Percentiles rank a stretch among this genome's conserved stretches.
Conservation (phyloP, 2,329 filamentous ascomycete species). For the Penicillium italicum region DNA sequence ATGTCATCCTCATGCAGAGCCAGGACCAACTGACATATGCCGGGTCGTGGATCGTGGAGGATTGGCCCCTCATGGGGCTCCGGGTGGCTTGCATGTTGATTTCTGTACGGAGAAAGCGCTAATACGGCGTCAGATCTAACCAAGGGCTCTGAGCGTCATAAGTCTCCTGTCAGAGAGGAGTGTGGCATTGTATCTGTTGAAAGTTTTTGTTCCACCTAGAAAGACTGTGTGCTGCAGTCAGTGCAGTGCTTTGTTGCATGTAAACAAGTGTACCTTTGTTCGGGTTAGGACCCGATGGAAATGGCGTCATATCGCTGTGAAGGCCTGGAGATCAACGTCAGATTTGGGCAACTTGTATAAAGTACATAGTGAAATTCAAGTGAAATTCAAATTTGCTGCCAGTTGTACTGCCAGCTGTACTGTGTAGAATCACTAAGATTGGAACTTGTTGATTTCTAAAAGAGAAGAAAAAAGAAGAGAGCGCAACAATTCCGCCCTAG, state of each 20-base stretch:
- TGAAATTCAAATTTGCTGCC: no score
- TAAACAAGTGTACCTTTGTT: not conserved
- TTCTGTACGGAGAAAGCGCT: not conserved
- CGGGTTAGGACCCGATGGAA: not conserved
- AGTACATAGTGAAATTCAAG: not conserved
- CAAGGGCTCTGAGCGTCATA: not conserved
- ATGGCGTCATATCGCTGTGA: slow-evolving; percentile 1
- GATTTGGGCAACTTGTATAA: not conserved
- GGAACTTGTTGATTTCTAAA: not conserved
- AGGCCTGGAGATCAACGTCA: not conserved
- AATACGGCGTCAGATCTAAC: not conserved
- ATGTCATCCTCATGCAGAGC: not conserved
- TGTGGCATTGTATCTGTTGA: not conserved
- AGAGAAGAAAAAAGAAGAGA: not conserved
- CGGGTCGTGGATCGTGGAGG: not conserved
- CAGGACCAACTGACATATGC: not conserved
- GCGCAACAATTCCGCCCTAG: slow-evolving; percentile 3
- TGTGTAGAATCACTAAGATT: not conserved
- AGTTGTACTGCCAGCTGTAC: no score
- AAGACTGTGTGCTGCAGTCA: not conserved
- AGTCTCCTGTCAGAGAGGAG: not conserved
- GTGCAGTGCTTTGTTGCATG: not conserved
- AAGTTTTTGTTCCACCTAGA: not conserved
- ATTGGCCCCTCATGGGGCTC: slow-evolving; percentile 2
- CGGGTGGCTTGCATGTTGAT: slow-evolving; percentile 3